phyloP scores from a whole-genome alignment of 495 filamentous ascomycete genomes.

The Neurospora pannonica region DNA sequence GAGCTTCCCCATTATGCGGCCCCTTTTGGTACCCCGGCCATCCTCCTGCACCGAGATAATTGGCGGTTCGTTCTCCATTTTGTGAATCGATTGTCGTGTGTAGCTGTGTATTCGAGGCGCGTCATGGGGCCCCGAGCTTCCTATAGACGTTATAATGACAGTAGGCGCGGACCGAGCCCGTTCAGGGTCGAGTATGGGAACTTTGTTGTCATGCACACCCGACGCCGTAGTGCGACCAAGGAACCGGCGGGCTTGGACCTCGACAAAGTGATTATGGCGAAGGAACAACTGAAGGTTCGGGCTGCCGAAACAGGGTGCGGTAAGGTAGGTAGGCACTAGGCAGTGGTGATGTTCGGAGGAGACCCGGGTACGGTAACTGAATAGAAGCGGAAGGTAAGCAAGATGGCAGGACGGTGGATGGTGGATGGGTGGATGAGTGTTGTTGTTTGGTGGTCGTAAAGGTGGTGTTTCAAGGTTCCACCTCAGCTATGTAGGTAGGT shows the following conservation, averaged over 20 bases:
- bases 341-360: neutral
- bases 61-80: constrained; percentile 37
- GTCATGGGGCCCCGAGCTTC: constrained; percentile 12
- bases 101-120: constrained; percentile 6
- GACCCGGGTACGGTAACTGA: neutral
- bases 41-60: constrained; percentile 23
- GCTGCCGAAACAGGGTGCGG: neutral
- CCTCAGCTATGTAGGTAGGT: neutral
- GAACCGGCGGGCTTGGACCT: neutral
- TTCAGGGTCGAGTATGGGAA: neutral
- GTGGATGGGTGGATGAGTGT: neutral
- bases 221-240: neutral
- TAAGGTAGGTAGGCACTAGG: neutral
- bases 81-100: constrained; percentile 11
- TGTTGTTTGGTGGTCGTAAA: neutral
- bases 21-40: constrained; percentile 27
- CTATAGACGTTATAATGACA: neutral
- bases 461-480: neutral
- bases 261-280: neutral
- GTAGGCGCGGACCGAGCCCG: neutral
- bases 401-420: neutral
- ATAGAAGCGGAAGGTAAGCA: neutral
- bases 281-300: neutral
- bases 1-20: constrained; percentile 41
- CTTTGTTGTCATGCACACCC: neutral